A percentile compares a stretch with the other conserved stretches of the same genome.
Conservation (phyloP, 768 basidiomycete genomes). For the button mushroom (Agaricus bisporus) region DNA sequence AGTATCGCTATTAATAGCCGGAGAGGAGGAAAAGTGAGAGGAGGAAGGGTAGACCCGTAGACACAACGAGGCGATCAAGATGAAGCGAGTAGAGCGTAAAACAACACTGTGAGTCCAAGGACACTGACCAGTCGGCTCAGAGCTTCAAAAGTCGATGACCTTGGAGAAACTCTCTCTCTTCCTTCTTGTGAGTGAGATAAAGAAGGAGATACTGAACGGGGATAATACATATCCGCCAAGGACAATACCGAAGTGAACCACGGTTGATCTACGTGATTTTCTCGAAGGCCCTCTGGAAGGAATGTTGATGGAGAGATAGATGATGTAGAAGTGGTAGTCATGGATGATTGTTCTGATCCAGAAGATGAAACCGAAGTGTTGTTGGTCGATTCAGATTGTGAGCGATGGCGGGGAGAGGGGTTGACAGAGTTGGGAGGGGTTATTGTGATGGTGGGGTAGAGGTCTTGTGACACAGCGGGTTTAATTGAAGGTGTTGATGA, state of each 20-base stretch:
- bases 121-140: neutral
- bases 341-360: neutral
- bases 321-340: neutral
- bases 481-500: constrained; percentile 14
- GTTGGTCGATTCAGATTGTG: neutral
- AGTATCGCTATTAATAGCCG: no score
- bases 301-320: constrained; percentile 1
- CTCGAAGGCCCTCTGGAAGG: neutral
- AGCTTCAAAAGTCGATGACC: constrained; percentile 1
- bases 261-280: neutral
- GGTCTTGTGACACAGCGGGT: neutral
- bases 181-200: neutral
- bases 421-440: neutral
- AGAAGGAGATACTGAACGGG: neutral
- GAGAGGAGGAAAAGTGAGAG: no score
- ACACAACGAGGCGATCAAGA: constrained; percentile 1
- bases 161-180: neutral
- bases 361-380: neutral
- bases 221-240: neutral
- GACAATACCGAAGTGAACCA: neutral
- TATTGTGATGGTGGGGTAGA: neutral
- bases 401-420: neutral
- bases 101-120: constrained; percentile 7
- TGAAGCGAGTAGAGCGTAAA: constrained; percentile 18
- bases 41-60: no score